These are phyloP conservation scores for Hansenula sp. DNA, from an alignment of 1,139 yeast species.

Conservation along the genomic window DNA sequence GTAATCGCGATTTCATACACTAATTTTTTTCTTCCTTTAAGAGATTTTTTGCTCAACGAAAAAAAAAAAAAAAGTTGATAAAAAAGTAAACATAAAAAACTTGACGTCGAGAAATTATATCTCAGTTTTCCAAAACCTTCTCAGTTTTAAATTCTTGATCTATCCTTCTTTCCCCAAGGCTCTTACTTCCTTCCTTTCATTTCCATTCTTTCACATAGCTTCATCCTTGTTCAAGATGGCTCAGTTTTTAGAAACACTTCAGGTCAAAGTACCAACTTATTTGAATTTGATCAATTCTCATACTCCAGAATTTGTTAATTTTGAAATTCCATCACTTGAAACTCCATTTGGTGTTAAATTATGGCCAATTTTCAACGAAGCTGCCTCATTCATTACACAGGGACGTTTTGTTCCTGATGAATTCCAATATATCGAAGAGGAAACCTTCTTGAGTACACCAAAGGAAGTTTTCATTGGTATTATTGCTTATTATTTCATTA, in stretches of 20 bases:
- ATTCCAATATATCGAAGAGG: slow-evolving; percentile 64
- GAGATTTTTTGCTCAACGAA: no score
- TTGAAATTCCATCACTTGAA: slow-evolving; percentile 55
- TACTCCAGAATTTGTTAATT: slow-evolving; percentile 20
- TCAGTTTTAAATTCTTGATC: no score
- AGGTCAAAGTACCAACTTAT: slow-evolving; percentile 17
- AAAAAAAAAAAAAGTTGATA: no score
- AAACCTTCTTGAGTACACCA: slow-evolving; percentile 68
- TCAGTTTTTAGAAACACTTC: slow-evolving; percentile 15
- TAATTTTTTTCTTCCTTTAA: no score
- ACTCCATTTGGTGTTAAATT: slow-evolving; percentile 87
- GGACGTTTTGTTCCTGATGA: slow-evolving; percentile 51
- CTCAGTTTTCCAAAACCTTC: no score
- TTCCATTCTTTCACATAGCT: no score
- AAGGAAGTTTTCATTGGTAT: slow-evolving; percentile 63
- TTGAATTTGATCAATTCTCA: slow-evolving; percentile 13
- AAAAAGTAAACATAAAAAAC: no score
- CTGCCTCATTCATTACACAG: slow-evolving; percentile 24
- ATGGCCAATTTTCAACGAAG: slow-evolving; percentile 80
- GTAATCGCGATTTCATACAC: no score
- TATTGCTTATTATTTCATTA: slow-evolving; percentile 66
- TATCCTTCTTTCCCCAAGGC: no score
- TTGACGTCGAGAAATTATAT: no score
- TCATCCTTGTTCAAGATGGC: slow-evolving; percentile 1
- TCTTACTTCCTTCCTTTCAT: no score